phyloP scores from a whole-genome alignment of 164 flowering plant genomes.

The Aristolochia contorta region DNA sequence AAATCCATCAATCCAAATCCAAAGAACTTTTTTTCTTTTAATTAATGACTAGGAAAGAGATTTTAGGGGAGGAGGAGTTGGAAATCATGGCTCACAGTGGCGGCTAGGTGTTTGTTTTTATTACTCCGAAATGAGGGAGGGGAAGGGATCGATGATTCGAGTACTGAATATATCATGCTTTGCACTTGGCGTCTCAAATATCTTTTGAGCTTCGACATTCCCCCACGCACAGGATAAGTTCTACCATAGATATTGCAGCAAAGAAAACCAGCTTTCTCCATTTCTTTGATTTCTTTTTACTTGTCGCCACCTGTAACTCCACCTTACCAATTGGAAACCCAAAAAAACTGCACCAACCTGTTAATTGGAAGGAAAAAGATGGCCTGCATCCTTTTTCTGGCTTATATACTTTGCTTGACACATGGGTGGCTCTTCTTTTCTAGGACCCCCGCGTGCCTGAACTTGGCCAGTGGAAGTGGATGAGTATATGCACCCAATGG shows the following conservation, averaged over 20 bases:
- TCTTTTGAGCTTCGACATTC: background rate
- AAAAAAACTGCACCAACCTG: background rate
- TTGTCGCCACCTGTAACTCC: conserved; percentile 6
- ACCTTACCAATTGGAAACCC: background rate
- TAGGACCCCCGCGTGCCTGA: background rate
- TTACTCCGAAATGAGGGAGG: background rate
- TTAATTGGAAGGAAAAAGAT: conserved; percentile 1
- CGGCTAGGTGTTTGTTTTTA: too few relatives aligned
- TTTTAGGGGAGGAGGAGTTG: too few relatives aligned
- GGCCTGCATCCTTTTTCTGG: background rate
- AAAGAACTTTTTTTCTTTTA: too few relatives aligned
- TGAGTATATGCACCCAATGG: background rate
- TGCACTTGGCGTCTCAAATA: background rate
- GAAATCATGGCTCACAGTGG: too few relatives aligned
- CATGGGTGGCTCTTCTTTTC: conserved; percentile 2
- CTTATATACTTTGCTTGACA: background rate
- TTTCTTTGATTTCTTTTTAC: background rate
- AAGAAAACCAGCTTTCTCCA: background rate
- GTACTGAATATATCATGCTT: background rate
- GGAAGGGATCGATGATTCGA: background rate
- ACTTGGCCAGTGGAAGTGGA: background rate
- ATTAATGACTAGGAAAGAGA: too few relatives aligned
- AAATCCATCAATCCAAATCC: too few relatives aligned
- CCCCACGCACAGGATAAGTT: conserved; percentile 4
- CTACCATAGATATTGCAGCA: background rate